Evolutionary conservation across 1,139 yeast species (phyloP).

Genomic region (Geotrichum phurueaensis): DNA sequence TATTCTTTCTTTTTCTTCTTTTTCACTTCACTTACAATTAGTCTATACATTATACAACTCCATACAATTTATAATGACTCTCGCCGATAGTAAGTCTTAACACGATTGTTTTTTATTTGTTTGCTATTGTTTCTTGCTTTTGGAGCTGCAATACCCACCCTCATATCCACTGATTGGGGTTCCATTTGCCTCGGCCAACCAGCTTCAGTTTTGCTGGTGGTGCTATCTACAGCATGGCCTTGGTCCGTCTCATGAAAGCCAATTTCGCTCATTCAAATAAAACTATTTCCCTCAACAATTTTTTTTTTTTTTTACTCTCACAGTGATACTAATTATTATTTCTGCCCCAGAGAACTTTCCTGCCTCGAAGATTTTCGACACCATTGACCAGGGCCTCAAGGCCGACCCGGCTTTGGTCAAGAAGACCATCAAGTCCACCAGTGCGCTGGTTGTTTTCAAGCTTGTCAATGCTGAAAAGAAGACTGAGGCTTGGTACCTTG

Average conservation of each 20-base stretch:
- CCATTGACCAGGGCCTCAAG: slow-evolving; percentile 31
- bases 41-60: not conserved
- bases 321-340: not conserved
- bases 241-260: too few species aligned
- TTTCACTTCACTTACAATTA: not conserved
- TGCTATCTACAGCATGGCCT: too few species aligned
- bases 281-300: not conserved
- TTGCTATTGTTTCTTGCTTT: not conserved
- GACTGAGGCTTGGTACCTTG: slow-evolving; percentile 63
- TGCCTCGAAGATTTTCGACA: slow-evolving; percentile 38
- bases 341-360: slow-evolving; percentile 34
- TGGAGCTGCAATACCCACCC: not conserved
- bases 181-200: too few species aligned
- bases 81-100: slow-evolving; percentile 21
- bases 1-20: not conserved
- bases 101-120: not conserved
- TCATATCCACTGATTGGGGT: too few species aligned
- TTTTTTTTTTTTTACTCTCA: not conserved
- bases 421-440: slow-evolving; percentile 43
- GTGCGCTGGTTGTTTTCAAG: slow-evolving; percentile 61
- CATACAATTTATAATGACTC: slow-evolving; percentile 18
- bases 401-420: slow-evolving; percentile 31
- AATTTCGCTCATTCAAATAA: not conserved
- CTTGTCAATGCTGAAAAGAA: slow-evolving; percentile 64
- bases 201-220: too few species aligned